Base-by-base conservation (phyloP, 228 moss, liverwort and hornwort species). In the Sphagnum magellanicum region DNA sequence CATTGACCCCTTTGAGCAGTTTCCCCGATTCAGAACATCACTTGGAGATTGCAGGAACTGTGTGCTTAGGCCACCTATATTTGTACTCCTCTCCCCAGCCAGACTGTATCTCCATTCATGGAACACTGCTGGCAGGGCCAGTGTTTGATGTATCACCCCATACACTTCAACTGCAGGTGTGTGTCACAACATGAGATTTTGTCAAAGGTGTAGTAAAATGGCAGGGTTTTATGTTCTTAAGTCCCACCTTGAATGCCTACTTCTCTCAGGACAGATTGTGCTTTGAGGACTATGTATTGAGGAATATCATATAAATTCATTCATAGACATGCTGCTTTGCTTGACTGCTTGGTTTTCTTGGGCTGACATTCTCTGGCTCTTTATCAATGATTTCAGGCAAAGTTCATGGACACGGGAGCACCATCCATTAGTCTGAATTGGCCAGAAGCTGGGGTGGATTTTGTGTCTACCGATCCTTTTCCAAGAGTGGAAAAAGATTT, bases 71-170 rank as follows among this genome's bases (percentile, higher is more conserved):
- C 62, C 88, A 88, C 67, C 77, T 94, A 62, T 91, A 91, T 76
- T 51, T 94, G 66, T 91, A 87, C 76, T 94, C 94, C 73, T 94
- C 94, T 69, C 94, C 94, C 65, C 74, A 83, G 64, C 94, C 94
- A 66, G 94, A 94, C 79, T 90, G 94, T 74, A 87, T 94, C 53
- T 83, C 88, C 69, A 88, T 94, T 66, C 79, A 86, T 71, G 94
- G 94, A 73, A 81, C 84, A 48, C 66, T 94, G 64, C 71, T 86
- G 60, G 89, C 83, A 71, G 94, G 94, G 13, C 73, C 88, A 74
- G 79, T 87, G 74, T 84, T 94, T 73, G 88, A 86, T 77, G 86
- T 87, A 50, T 88, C 83, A 53, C 94, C 90, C 50, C 81, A 85
- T 71, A 81, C 76, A 67, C 82, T 94, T 69, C 84, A 88, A 81